Conservation (phyloP, 768 basidiomycete genomes). For the Hypholoma sublateritium region DNA sequence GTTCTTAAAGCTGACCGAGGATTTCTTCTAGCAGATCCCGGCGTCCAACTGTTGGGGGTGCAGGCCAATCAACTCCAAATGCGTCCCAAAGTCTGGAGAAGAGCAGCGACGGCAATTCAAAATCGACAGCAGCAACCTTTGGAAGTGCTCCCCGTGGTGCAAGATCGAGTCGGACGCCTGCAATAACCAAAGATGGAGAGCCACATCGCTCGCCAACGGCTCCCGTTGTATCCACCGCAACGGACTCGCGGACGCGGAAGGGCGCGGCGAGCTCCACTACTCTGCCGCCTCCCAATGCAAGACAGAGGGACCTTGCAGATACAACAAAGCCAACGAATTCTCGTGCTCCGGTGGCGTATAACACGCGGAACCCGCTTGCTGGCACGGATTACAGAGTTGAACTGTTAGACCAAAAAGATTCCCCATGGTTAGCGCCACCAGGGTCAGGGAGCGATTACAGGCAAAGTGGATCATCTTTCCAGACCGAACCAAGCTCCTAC, state of each 20-base stretch:
- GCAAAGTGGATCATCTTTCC: conserved; percentile 18
- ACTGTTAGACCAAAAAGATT: conserved; percentile 3
- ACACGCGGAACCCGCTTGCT: conserved; percentile 7
- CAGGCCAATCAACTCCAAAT: no score
- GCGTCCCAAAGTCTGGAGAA: no score
- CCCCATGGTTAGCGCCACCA: conserved; percentile 8
- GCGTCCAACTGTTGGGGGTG: no score
- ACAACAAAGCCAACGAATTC: conserved; percentile 2
- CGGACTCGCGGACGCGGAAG: not conserved
- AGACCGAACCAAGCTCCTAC: conserved; percentile 20
- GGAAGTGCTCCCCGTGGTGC: conserved; percentile 7
- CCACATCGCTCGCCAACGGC: conserved; percentile 16
- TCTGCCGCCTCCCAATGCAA: not conserved
- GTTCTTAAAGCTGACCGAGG: not conserved
- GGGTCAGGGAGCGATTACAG: conserved; percentile 11
- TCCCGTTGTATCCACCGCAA: not conserved
- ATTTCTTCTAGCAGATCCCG: not conserved
- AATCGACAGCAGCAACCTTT: not conserved
- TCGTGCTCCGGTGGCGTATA: not conserved
- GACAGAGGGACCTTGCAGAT: not conserved
- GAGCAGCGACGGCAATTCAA: no score
- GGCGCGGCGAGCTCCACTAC: not conserved
- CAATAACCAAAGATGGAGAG: conserved; percentile 6
- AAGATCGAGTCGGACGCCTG: conserved; percentile 13
- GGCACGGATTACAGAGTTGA: conserved; percentile 15